These are phyloP conservation scores for Trichoderma sp. DNA, from an alignment of 2,329 filamentous ascomycete species.

Conservation along the genomic window DNA sequence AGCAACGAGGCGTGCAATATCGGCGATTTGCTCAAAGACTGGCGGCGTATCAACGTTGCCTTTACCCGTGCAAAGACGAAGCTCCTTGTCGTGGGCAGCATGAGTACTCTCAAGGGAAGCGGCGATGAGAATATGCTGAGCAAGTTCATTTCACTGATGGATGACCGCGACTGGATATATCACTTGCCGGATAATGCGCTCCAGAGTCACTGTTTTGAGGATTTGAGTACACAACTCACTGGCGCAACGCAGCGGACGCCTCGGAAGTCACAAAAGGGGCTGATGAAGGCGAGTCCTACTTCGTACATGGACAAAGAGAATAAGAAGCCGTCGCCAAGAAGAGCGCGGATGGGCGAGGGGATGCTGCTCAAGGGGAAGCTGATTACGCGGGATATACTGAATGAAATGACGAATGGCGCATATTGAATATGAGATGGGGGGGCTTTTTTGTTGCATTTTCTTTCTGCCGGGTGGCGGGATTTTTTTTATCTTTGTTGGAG, in stretches of 20 bases:
- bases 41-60: conserved; percentile 91
- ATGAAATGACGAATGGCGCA: conserved; percentile 58
- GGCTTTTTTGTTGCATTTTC: neutral
- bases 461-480: neutral
- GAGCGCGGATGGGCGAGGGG: conserved; percentile 56
- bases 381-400: conserved; percentile 72
- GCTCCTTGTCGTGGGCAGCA: conserved; percentile 81
- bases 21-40: conserved; percentile 89
- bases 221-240: conserved; percentile 48
- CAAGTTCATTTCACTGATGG: conserved; percentile 73
- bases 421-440: conserved; percentile 27
- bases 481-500: neutral
- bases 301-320: conserved; percentile 47
- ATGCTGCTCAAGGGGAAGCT: conserved; percentile 63
- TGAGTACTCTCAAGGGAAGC: conserved; percentile 70
- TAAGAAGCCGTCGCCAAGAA: conserved; percentile 48
- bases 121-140: conserved; percentile 72
- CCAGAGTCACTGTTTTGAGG: conserved; percentile 66
- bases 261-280: conserved; percentile 29
- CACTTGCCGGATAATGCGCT: conserved; percentile 64
- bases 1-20: conserved; percentile 79
- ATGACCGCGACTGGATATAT: conserved; percentile 73
- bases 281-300: neutral
- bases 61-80: conserved; percentile 93
- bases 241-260: conserved; percentile 29